phyloP scores from a whole-genome alignment of 164 flowering plant genomes.

The Tinospora cordifolia region DNA sequence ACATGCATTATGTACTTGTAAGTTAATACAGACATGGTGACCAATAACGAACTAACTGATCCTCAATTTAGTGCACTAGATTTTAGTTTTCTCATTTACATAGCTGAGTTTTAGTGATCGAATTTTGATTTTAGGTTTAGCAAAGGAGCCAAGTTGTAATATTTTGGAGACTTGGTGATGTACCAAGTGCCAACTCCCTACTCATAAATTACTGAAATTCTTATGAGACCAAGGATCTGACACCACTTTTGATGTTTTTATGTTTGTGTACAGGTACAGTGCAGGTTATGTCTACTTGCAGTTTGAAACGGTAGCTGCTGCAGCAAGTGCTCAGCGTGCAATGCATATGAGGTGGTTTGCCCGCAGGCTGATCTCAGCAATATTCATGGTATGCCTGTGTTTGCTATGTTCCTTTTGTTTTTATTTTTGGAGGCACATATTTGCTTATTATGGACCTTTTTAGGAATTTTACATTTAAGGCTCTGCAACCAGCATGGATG shows the following conservation, averaged over 20 bases:
- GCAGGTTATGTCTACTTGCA: conserved; percentile 74
- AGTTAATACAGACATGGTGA: not conserved
- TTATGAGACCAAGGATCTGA: not conserved
- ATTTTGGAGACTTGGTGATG: not conserved
- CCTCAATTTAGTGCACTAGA: not conserved
- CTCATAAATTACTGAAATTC: too few species aligned
- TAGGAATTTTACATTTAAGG: not conserved
- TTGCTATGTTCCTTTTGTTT: conserved; percentile 8
- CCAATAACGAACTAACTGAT: not conserved
- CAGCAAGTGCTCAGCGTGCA: conserved; percentile 58
- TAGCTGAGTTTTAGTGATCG: not conserved
- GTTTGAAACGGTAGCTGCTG: conserved; percentile 67
- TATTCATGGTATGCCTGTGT: conserved; percentile 91
- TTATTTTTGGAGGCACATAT: not conserved
- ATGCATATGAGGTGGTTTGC: conserved; percentile 94
- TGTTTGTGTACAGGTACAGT: conserved; percentile 46
- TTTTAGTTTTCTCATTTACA: not conserved
- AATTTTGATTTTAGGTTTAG: not conserved
- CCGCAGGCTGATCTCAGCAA: conserved; percentile 60
- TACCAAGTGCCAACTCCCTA: not conserved
- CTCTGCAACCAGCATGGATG: too few species aligned
- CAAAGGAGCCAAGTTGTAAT: not conserved
- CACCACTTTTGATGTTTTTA: not conserved
- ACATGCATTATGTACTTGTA: not conserved
- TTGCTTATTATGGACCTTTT: not conserved